Conservation (phyloP, 495 filamentous ascomycete species). For the Penicillium daleae region DNA sequence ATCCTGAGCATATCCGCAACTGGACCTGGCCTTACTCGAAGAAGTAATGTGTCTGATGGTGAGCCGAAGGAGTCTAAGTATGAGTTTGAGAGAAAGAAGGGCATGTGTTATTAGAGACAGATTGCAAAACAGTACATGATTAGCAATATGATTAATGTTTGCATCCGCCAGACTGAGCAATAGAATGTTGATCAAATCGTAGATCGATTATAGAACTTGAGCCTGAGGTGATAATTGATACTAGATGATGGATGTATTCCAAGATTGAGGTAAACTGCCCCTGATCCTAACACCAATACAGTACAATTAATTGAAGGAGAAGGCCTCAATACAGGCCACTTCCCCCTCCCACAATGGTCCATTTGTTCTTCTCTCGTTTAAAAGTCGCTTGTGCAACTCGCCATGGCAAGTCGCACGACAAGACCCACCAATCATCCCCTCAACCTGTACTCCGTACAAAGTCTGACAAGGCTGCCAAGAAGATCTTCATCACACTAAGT, state of each 20-base stretch:
- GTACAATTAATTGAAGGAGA: too few relatives aligned
- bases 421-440: background rate
- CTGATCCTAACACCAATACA: too few relatives aligned
- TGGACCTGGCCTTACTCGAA: constrained; percentile 63
- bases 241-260: too few relatives aligned
- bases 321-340: too few relatives aligned
- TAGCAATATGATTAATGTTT: constrained; percentile 1
- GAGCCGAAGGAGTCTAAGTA: background rate
- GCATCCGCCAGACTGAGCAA: too few relatives aligned
- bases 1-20: constrained; percentile 64
- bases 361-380: background rate
- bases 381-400: background rate
- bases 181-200: too few relatives aligned
- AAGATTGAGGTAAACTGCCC: too few relatives aligned
- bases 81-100: background rate
- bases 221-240: too few relatives aligned
- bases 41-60: constrained; percentile 2
- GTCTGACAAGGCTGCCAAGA: background rate
- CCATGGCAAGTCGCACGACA: background rate
- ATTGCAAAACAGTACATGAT: constrained; percentile 2
- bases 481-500: background rate
- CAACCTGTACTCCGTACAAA: too few relatives aligned
- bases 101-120: background rate
- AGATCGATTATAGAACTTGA: too few relatives aligned
- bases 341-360: too few relatives aligned